Conservation (phyloP, 2,329 filamentous ascomycete genomes). For the Aspergillus japonicus region DNA sequence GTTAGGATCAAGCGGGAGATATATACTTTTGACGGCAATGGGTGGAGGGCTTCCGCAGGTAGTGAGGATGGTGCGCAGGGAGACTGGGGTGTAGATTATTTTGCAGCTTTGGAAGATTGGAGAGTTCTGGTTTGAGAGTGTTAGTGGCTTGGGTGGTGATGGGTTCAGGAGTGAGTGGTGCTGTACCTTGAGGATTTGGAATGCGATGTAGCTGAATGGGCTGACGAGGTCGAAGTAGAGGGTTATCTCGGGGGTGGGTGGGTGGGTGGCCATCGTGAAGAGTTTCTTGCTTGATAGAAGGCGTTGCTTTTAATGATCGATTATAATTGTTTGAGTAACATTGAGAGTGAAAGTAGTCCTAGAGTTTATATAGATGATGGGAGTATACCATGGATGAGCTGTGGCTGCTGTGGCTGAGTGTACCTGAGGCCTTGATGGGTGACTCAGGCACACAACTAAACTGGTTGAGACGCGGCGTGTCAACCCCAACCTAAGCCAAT, state of each 20-base stretch:
- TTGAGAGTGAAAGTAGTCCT: too few species aligned
- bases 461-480: not conserved
- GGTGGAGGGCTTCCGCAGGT: not conserved
- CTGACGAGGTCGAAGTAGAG: slow-evolving; percentile 3
- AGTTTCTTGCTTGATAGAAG: too few species aligned
- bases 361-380: not conserved
- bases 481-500: not conserved
- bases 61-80: not conserved
- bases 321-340: too few species aligned
- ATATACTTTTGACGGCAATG: not conserved
- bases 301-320: too few species aligned
- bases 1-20: not conserved
- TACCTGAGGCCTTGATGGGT: not conserved
- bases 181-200: not conserved
- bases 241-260: not conserved
- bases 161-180: too few species aligned
- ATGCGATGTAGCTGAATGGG: slow-evolving; percentile 5
- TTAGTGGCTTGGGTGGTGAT: not conserved
- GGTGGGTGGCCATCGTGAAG: not conserved
- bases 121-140: not conserved
- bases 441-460: not conserved
- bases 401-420: not conserved
- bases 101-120: not conserved
- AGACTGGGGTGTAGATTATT: not conserved
- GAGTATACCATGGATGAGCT: not conserved